Conservation (phyloP, 2,329 filamentous ascomycete genomes). For the Alternaria gansuensis region DNA sequence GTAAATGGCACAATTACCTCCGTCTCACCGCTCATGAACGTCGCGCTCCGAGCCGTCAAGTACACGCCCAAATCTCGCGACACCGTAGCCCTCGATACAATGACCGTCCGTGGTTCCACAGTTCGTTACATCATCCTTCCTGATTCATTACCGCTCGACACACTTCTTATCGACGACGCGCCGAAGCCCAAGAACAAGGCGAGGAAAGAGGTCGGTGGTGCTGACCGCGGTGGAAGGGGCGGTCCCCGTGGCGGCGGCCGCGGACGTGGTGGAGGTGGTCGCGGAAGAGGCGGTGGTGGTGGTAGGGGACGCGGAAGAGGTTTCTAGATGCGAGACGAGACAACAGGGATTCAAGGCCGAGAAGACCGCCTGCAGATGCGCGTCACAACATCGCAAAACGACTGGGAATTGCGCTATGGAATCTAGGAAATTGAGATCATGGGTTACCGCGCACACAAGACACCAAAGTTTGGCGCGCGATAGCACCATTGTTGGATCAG, state of each 20-base stretch:
- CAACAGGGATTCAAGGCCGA: slow-evolving; percentile 16
- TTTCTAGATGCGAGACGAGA: slow-evolving; percentile 26
- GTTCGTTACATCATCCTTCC: slow-evolving; percentile 97
- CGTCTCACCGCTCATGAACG: slow-evolving; percentile 99
- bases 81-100: slow-evolving; percentile 86
- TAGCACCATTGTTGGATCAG: slow-evolving; percentile 27
- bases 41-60: slow-evolving; percentile 91
- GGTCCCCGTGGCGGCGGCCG: slow-evolving; percentile 51
- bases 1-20: slow-evolving; percentile 96
- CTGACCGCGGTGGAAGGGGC: slow-evolving; percentile 55
- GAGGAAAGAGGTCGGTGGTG: slow-evolving; percentile 77
- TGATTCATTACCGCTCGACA: slow-evolving; percentile 93
- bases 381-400: slow-evolving; percentile 9
- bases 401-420: slow-evolving; percentile 11
- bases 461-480: slow-evolving; percentile 33
- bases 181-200: slow-evolving; percentile 99
- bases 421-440: slow-evolving; percentile 25
- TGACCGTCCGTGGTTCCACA: slow-evolving; percentile 95
- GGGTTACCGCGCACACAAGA: slow-evolving; percentile 27
- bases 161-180: slow-evolving; percentile 92
- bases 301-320: slow-evolving; percentile 53
- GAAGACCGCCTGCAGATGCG: slow-evolving; percentile 9
- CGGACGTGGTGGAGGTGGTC: slow-evolving; percentile 52
- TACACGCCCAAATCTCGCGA: slow-evolving; percentile 93
- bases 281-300: slow-evolving; percentile 55